These are phyloP conservation scores for Colletotrichum gloeosporioides DNA, from an alignment of 2,329 filamentous ascomycete species.

Conservation along the genomic window DNA sequence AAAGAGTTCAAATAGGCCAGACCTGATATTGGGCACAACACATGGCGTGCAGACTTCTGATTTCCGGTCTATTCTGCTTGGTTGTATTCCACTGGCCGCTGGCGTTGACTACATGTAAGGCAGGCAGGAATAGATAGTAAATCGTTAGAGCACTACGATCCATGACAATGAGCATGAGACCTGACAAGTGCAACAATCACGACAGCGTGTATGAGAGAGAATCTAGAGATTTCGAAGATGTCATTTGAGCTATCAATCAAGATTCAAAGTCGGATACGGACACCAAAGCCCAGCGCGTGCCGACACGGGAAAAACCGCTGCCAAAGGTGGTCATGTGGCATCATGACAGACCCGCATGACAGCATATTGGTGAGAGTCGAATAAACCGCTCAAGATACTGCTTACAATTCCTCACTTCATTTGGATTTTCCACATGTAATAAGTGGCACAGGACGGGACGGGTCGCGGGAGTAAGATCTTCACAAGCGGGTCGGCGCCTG, in stretches of 20 bases:
- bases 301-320: background rate
- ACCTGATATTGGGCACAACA: background rate
- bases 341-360: background rate
- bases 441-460: background rate
- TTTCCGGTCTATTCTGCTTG: background rate
- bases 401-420: fast-evolving
- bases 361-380: background rate
- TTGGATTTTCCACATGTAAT: fast-evolving
- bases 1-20: background rate
- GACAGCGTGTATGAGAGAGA: background rate
- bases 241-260: background rate
- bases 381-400: background rate
- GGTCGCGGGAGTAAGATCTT: background rate
- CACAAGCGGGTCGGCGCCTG: background rate
- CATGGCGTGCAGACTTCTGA: background rate
- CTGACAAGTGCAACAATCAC: background rate
- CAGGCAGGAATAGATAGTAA: background rate
- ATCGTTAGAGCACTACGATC: background rate
- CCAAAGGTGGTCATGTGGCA: background rate
- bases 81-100: background rate
- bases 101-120: too few relatives aligned
- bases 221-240: background rate
- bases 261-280: background rate
- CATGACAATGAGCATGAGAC: background rate
- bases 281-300: background rate